Conservation (phyloP, 371 early-diverging fungal genomes). For the Saksenaea oblongispora region DNA sequence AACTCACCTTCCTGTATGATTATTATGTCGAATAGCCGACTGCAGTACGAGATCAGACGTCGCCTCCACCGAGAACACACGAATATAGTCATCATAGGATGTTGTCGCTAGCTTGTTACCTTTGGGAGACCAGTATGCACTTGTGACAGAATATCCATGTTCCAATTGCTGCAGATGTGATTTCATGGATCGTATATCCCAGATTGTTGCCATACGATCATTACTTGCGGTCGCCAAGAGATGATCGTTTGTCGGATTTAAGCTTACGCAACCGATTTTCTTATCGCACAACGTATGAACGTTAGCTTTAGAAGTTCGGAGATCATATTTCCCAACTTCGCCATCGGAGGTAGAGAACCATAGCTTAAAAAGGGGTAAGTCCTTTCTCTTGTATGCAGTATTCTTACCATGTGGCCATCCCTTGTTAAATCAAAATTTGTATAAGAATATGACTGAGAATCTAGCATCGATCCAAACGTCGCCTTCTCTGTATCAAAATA, state of each 20-base stretch:
- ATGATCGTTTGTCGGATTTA: slow-evolving; percentile 64
- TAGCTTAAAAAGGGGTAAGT: slow-evolving; percentile 19
- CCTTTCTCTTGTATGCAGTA: neutral
- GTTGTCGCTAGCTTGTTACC: slow-evolving; percentile 53
- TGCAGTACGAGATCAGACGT: slow-evolving; percentile 36
- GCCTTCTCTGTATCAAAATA: slow-evolving; percentile 63
- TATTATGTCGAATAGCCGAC: slow-evolving; percentile 62
- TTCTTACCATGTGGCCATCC: slow-evolving; percentile 42
- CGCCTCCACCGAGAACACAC: slow-evolving; percentile 48
- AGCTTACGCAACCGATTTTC: slow-evolving; percentile 70
- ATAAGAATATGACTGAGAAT: slow-evolving; percentile 25
- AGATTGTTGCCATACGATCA: slow-evolving; percentile 70
- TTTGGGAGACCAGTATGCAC: slow-evolving; percentile 72
- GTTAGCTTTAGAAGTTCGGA: slow-evolving; percentile 1
- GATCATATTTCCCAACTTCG: slow-evolving; percentile 54
- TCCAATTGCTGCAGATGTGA: slow-evolving; percentile 43
- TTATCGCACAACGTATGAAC: slow-evolving; percentile 46
- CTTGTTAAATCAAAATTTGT: slow-evolving; percentile 48
- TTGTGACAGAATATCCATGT: slow-evolving; percentile 65
- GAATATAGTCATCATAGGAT: slow-evolving; percentile 54
- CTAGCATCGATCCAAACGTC: slow-evolving; percentile 48
- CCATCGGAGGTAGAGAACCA: slow-evolving; percentile 71
- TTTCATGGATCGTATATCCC: slow-evolving; percentile 66
- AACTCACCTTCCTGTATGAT: slow-evolving; percentile 63
- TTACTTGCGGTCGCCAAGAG: slow-evolving; percentile 67